A percentile compares a stretch with the other conserved stretches of the same genome.
phyloP scores from a whole-genome alignment of 139 green algal species.

The Desmodesmus armatus region DNA sequence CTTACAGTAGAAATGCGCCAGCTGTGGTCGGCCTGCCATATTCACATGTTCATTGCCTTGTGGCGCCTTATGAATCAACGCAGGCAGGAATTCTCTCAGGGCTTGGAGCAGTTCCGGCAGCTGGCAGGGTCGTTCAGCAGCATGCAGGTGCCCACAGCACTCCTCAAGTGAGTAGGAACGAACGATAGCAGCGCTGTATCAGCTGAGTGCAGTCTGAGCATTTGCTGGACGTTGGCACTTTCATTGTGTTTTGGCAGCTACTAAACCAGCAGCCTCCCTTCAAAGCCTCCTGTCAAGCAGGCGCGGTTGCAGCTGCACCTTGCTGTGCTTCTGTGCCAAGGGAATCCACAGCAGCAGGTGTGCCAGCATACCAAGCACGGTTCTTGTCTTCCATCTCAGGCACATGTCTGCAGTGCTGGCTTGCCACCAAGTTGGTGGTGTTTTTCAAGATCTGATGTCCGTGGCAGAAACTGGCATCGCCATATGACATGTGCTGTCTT shows the following conservation, averaged over 20 bases:
- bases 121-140: background rate
- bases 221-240: background rate
- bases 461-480: background rate
- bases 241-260: too few species aligned
- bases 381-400: too few species aligned
- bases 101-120: constrained; percentile 19
- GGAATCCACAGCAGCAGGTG: too few species aligned
- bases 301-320: too few species aligned
- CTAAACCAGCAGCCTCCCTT: background rate
- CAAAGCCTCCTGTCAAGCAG: background rate
- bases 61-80: background rate
- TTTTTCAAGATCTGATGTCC: background rate
- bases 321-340: too few species aligned
- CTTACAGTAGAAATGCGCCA: too few species aligned
- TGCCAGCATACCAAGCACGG: too few species aligned
- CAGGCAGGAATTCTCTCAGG: constrained; percentile 23
- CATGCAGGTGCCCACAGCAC: constrained; percentile 13
- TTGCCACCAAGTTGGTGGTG: background rate
- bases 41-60: background rate
- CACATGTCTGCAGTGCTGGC: background rate
- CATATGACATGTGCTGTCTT: background rate
- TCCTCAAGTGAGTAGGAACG: background rate
- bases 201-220: background rate
- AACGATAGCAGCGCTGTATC: background rate
- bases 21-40: background rate